Conservation (phyloP, 192 early-diverging fungal genomes). For the Linderina pennispora region DNA sequence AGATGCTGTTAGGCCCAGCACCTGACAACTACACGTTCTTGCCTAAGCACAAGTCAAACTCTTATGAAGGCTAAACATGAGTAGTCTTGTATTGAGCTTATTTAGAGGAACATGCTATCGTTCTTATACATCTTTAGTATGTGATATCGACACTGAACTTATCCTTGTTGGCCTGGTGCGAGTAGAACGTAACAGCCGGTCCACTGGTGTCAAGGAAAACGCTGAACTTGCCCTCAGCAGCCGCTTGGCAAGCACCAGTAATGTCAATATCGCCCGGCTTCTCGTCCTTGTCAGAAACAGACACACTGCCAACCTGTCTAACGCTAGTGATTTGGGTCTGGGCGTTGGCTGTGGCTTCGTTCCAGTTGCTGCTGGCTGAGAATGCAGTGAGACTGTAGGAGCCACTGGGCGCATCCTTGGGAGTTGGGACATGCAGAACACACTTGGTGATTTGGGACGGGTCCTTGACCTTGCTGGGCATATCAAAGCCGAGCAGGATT, state of each 20-base stretch:
- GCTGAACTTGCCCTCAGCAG: constrained; percentile 16
- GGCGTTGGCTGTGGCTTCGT: constrained; percentile 17
- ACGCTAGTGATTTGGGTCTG: constrained; percentile 1
- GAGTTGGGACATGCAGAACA: constrained; percentile 16
- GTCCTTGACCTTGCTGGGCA: constrained; percentile 6
- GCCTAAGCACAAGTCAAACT: constrained; percentile 93
- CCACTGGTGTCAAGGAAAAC: constrained; percentile 23
- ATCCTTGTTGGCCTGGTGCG: constrained; percentile 8
- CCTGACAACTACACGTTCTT: constrained; percentile 83
- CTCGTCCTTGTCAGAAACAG: neutral
- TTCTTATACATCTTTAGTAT: constrained; percentile 1
- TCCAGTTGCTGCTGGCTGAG: constrained; percentile 23
- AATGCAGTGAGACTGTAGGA: constrained; percentile 22
- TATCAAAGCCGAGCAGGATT: constrained; percentile 29
- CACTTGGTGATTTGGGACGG: constrained; percentile 14
- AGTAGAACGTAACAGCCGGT: constrained; percentile 13
- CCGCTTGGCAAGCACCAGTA: constrained; percentile 17
- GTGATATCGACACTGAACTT: constrained; percentile 15
- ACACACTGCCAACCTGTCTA: neutral
- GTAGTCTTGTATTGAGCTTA: neutral
- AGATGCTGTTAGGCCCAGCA: constrained; percentile 85
- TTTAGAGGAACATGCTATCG: neutral
- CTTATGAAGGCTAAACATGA: constrained; percentile 47
- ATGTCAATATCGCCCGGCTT: constrained; percentile 14
- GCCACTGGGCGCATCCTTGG: constrained; percentile 1